A percentile compares a stretch with the other conserved stretches of the same genome.
These are phyloP conservation scores for Solanum bulbocastanum DNA, from an alignment of 257 asterid genomes.

Conservation along the genomic window DNA sequence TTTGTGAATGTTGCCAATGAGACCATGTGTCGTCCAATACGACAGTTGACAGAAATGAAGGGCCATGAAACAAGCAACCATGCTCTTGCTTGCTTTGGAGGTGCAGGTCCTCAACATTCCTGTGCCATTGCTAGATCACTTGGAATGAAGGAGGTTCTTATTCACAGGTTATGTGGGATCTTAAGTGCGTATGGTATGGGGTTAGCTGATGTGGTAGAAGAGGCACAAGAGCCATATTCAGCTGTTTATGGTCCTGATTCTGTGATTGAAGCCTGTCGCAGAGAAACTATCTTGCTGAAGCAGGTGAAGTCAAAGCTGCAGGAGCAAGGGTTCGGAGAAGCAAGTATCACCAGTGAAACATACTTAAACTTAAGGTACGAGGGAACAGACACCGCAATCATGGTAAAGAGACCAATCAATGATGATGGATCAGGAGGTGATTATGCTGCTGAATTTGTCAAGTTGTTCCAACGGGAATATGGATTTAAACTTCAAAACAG, in stretches of 20 bases:
- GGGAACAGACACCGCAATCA: slow-evolving; percentile 89
- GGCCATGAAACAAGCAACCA: slow-evolving; percentile 92
- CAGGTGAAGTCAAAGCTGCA: slow-evolving; percentile 58
- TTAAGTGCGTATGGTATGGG: slow-evolving; percentile 99
- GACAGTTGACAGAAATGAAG: slow-evolving; percentile 95
- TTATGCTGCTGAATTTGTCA: slow-evolving; percentile 69
- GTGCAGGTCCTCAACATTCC: slow-evolving; percentile 98
- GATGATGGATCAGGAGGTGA: slow-evolving; percentile 60
- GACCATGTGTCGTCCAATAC: slow-evolving; percentile 94
- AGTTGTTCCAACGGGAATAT: slow-evolving; percentile 77
- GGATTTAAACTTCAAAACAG: slow-evolving; percentile 82
- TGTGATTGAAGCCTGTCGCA: slow-evolving; percentile 42
- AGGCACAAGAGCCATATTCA: slow-evolving; percentile 82
- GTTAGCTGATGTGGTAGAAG: slow-evolving; percentile 94
- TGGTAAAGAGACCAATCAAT: slow-evolving; percentile 52
- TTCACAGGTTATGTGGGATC: slow-evolving; percentile 89
- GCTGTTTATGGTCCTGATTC: slow-evolving; percentile 75
- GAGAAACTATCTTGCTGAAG: slow-evolving; percentile 51
- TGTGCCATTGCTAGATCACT: slow-evolving; percentile 95
- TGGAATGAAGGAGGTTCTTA: slow-evolving; percentile 91
- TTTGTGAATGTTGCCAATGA: slow-evolving; percentile 87
- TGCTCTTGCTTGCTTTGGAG: slow-evolving; percentile 97
- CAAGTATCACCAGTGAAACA: slow-evolving; percentile 58
- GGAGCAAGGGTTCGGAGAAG: slow-evolving; percentile 67
- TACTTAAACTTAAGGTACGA: slow-evolving; percentile 86